Evolutionary conservation across 148 eudicot genomes (phyloP).

Genomic region (Chenopodium berlandieri): DNA sequence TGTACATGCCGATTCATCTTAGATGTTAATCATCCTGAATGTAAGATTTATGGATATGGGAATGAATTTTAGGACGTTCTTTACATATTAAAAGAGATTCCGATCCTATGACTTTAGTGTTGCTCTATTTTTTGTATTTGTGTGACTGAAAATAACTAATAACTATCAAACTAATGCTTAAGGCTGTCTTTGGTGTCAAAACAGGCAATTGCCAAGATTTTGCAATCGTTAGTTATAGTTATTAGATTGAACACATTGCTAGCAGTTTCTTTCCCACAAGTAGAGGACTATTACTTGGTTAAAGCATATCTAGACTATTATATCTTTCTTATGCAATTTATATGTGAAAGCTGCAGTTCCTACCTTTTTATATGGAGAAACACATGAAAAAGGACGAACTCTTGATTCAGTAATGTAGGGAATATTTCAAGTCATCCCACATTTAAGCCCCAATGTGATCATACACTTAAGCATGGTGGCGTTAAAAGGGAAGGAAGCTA

Average conservation of each 20-base stretch:
- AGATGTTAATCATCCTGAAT: neutral
- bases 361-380: conserved; percentile 76
- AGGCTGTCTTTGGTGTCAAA: neutral
- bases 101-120: neutral
- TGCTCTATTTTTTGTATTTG: neutral
- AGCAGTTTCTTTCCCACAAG: neutral
- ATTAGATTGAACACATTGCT: neutral
- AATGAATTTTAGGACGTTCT: neutral
- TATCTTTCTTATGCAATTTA: neutral
- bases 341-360: conserved; percentile 56
- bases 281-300: neutral
- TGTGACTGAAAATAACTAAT: neutral
- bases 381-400: conserved; percentile 51
- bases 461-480: too few relatives aligned
- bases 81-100: too few relatives aligned
- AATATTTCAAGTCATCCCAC: too few relatives aligned
- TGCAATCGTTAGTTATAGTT: neutral
- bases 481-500: too few relatives aligned
- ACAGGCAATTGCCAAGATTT: neutral
- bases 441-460: too few relatives aligned
- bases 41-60: neutral
- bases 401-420: conserved; percentile 53
- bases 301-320: neutral
- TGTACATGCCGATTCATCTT: neutral
- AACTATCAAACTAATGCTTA: neutral